Percentiles rank a stretch among this genome's conserved stretches.
These are phyloP conservation scores for Dissophora globulifera DNA, from an alignment of 192 early-diverging fungal species.

Conservation along the genomic window DNA sequence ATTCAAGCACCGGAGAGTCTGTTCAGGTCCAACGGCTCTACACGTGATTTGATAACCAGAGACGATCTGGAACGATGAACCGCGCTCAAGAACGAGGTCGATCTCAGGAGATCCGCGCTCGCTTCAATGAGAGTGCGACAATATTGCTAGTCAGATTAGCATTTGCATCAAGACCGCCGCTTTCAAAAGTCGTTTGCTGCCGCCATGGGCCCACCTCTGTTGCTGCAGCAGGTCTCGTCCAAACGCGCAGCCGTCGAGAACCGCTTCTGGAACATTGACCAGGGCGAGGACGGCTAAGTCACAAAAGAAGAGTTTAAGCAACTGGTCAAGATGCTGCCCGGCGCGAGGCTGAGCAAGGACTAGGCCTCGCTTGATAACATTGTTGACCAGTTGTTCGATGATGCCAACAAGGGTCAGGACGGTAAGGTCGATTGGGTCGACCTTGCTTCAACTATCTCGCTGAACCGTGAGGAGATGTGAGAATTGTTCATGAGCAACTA, in stretches of 20 bases:
- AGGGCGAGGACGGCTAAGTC: conserved; percentile 47
- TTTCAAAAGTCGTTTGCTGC: conserved; percentile 81
- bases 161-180: conserved; percentile 77
- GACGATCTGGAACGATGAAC: no score
- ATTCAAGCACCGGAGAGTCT: no score
- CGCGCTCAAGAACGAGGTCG: conserved; percentile 51
- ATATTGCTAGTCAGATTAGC: conserved; percentile 71
- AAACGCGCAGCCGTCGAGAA: conserved; percentile 57
- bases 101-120: conserved; percentile 57
- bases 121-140: conserved; percentile 73
- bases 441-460: conserved; percentile 69
- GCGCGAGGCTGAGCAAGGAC: conserved; percentile 4
- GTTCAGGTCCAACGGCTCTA: background rate
- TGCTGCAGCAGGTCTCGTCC: conserved; percentile 79
- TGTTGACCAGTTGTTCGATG: conserved; percentile 53
- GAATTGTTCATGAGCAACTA: conserved; percentile 44
- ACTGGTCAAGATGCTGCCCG: conserved; percentile 29
- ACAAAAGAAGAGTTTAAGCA: conserved; percentile 40
- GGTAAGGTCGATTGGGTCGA: conserved; percentile 76
- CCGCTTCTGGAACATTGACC: conserved; percentile 56
- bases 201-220: conserved; percentile 76
- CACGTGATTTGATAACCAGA: conserved; percentile 1
- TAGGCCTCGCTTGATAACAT: conserved; percentile 12
- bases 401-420: conserved; percentile 60
- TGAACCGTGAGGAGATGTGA: conserved; percentile 66